A percentile compares a stretch with the other conserved stretches of the same genome.
Evolutionary conservation across 2,329 filamentous ascomycete genomes (phyloP).

Genomic region (Trichoderma oligosporum): DNA sequence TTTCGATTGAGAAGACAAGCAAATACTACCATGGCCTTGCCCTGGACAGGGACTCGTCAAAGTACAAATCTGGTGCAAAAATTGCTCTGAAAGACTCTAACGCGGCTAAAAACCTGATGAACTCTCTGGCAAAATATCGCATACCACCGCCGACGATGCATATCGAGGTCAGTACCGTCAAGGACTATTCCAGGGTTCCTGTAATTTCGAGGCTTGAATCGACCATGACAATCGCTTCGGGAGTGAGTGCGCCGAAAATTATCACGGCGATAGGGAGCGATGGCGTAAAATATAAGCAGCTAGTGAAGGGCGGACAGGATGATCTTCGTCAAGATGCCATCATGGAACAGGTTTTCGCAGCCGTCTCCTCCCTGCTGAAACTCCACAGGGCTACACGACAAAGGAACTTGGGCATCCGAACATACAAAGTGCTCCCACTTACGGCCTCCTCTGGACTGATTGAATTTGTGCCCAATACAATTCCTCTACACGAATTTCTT

Average conservation of each 20-base stretch:
- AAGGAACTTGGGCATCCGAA: conserved; percentile 83
- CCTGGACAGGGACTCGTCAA: conserved; percentile 58
- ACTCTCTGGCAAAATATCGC: conserved; percentile 58
- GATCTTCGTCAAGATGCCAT: conserved; percentile 94
- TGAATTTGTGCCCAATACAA: conserved; percentile 92
- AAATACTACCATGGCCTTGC: conserved; percentile 63
- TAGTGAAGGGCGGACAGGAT: conserved; percentile 94
- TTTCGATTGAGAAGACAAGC: conserved; percentile 69
- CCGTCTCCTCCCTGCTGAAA: conserved; percentile 85
- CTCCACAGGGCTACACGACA: conserved; percentile 84
- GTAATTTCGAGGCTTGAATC: conserved; percentile 68
- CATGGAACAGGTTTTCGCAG: conserved; percentile 99
- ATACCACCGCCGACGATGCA: conserved; percentile 89
- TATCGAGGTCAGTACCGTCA: conserved; percentile 67
- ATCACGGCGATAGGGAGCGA: conserved; percentile 76
- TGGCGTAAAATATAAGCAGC: conserved; percentile 77
- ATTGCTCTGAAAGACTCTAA: conserved; percentile 60
- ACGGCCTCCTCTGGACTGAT: conserved; percentile 85
- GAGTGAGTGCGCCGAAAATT: conserved; percentile 90
- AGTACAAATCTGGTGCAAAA: conserved; percentile 65
- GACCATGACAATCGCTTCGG: conserved; percentile 79
- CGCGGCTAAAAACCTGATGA: conserved; percentile 60
- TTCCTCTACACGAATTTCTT: conserved; percentile 86
- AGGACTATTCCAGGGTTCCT: conserved; percentile 74
- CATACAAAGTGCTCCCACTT: conserved; percentile 93